Conservation (phyloP, 2,329 filamentous ascomycete genomes). For the Sarocladiaceae sp. region DNA sequence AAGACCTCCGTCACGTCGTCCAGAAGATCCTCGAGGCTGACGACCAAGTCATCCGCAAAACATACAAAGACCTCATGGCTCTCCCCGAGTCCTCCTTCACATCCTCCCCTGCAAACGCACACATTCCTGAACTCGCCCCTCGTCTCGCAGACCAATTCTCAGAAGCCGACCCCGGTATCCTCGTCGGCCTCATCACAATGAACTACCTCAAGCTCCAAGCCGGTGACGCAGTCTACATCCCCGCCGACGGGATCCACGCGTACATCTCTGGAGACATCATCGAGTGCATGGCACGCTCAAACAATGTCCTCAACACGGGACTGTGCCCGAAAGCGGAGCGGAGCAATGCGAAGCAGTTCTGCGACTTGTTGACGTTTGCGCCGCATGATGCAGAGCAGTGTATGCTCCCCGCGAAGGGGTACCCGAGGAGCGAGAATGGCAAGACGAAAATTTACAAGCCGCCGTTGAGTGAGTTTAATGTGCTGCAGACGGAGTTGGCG, state of each 20-base stretch:
- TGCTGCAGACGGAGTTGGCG: conserved; percentile 53
- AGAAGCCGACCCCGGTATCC: conserved; percentile 55
- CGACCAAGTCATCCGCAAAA: conserved; percentile 23
- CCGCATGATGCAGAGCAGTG: conserved; percentile 53
- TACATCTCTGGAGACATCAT: conserved; percentile 69
- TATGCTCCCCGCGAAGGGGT: conserved; percentile 42
- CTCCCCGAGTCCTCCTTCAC: conserved; percentile 41
- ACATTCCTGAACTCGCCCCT: conserved; percentile 59
- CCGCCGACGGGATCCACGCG: conserved; percentile 67
- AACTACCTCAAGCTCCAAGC: conserved; percentile 62
- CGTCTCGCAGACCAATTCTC: conserved; percentile 60
- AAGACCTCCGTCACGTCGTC: conserved; percentile 49
- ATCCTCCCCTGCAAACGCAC: conserved; percentile 33
- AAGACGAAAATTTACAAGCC: conserved; percentile 60
- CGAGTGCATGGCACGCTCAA: conserved; percentile 70
- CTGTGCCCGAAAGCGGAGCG: conserved; percentile 64
- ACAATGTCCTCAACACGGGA: conserved; percentile 69
- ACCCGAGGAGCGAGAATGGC: conserved; percentile 46
- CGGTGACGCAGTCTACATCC: conserved; percentile 64
- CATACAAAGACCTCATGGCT: conserved; percentile 15
- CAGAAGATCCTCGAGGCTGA: conserved; percentile 46
- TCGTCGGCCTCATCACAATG: conserved; percentile 68
- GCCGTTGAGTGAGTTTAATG: conserved; percentile 65
- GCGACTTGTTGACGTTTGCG: conserved; percentile 55
- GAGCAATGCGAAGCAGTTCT: conserved; percentile 59